Base-by-base conservation (phyloP, 257 asterid species). In the Henckelia pumila region DNA sequence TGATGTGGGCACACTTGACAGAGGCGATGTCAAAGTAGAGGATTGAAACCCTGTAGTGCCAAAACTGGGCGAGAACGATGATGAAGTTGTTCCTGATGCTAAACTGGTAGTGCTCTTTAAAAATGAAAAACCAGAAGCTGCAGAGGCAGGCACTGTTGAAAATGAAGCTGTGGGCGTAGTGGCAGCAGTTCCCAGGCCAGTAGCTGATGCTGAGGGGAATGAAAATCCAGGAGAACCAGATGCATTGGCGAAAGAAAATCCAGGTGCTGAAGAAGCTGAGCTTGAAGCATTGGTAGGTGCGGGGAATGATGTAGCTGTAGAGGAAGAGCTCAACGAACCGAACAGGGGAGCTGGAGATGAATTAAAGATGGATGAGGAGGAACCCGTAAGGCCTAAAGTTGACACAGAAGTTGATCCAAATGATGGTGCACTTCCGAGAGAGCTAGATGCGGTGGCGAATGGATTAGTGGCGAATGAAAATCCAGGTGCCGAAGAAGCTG, bases 171-270 rank as follows among this genome's bases (percentile, higher is more conserved):
- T 60, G 17, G 84, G 53, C 7, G 69, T 58, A 7, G 80, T 52
- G 0, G 85, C 53, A 67, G 74, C 76, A 57, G 68, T 58, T 53
- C 56, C 78, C 44, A 56, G 25, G 59, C 65, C 56, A 14, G 80
- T 22, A 14, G 81, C 52, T 49, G 83, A 71, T 29, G 88, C 8
- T 37, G 77, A 2, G 9, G 81, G 76, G 61, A 78, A 67, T 10
- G 84, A 75, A 77, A 78, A 69, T 20, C 82, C 86, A 16, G 93
- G 74, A 1, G 83, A 59, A 4, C 87, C 19, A 61, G 87, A 50
- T 47, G 82, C 68, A 62, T 61, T 71, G n/a, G 87, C 63, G 37
- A 81, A 78, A 4, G 88, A 70, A 70, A 81, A 64, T 3, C 77
- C 77, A 17, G 85, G 75, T 7, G 86, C 73, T 6, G 88, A 68